These are phyloP conservation scores for Deakozyma indianensis DNA, from an alignment of 805 yeast species.

Conservation along the genomic window DNA sequence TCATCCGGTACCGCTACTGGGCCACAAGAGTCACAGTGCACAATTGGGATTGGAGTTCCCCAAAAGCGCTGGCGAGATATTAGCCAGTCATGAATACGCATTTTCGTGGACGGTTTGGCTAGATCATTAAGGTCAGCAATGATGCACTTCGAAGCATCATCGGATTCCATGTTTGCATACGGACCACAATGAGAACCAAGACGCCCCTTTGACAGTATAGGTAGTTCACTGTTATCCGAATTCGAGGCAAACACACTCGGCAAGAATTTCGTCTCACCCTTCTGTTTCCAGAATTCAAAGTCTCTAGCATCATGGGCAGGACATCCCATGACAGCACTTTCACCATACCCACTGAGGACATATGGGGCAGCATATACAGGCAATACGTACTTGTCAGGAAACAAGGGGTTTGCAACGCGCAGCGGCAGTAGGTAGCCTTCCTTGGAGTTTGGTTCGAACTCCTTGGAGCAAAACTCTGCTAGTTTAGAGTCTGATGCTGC, in stretches of 20 bases:
- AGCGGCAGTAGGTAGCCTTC: conserved; percentile 42
- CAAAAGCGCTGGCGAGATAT: conserved; percentile 90
- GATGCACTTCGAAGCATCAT: conserved; percentile 39
- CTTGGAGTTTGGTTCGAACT: conserved; percentile 34
- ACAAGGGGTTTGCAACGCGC: conserved; percentile 43
- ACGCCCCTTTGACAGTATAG: background rate
- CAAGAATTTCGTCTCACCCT: conserved; percentile 15
- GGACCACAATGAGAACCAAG: conserved; percentile 35
- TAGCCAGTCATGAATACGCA: conserved; percentile 80
- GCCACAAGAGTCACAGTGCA: conserved; percentile 80
- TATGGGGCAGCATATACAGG: conserved; percentile 89
- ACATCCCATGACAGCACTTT: conserved; percentile 96
- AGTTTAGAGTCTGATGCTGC: conserved; percentile 29
- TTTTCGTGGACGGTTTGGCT: conserved; percentile 40
- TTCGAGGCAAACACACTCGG: conserved; percentile 3
- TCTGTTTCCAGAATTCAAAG: conserved; percentile 59
- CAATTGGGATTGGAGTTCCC: conserved; percentile 97
- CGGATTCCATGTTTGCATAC: conserved; percentile 34
- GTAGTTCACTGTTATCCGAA: background rate
- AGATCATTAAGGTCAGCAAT: conserved; percentile 25
- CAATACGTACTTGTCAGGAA: conserved; percentile 23
- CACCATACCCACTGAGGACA: conserved; percentile 71
- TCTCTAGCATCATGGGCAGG: conserved; percentile 91
- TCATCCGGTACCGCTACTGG: conserved; percentile 82
- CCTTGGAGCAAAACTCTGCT: conserved; percentile 21